Conservation (phyloP, 768 basidiomycete genomes). For the Boletus edulis region DNA sequence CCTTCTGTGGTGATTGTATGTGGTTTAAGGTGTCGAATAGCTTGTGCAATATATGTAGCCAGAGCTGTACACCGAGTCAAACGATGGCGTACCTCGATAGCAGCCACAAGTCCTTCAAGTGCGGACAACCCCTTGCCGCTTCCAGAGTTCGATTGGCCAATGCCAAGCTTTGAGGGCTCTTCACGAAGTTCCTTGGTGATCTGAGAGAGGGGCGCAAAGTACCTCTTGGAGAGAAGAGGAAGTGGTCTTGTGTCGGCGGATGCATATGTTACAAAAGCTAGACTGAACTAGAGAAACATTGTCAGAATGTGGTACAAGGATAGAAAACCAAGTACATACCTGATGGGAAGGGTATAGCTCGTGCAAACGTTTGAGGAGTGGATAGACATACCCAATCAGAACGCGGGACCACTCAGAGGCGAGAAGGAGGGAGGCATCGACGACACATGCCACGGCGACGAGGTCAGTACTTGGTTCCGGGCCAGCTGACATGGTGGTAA, state of each 20-base stretch:
- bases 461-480: conserved; percentile 26
- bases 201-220: conserved; percentile 45
- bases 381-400: conserved; percentile 46
- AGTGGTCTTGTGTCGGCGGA: conserved; percentile 52
- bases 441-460: conserved; percentile 53
- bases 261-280: conserved; percentile 65
- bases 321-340: conserved; percentile 25
- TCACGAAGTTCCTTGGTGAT: conserved; percentile 46
- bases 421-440: conserved; percentile 58
- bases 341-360: conserved; percentile 41
- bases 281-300: conserved; percentile 30
- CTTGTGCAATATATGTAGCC: conserved; percentile 35
- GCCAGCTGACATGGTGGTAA: conserved; percentile 17
- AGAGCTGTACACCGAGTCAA: not conserved
- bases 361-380: conserved; percentile 49
- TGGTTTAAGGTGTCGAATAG: conserved; percentile 37
- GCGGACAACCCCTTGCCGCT: conserved; percentile 58
- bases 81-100: conserved; percentile 53
- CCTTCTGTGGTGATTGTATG: conserved; percentile 27
- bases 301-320: not conserved
- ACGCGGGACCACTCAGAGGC: conserved; percentile 51
- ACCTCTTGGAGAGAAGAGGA: conserved; percentile 55
- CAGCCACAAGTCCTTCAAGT: conserved; percentile 68
- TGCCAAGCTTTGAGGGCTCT: conserved; percentile 48
- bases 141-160: conserved; percentile 54